Base-by-base conservation (phyloP, 768 basidiomycete species). In the Amanita exitialis region DNA sequence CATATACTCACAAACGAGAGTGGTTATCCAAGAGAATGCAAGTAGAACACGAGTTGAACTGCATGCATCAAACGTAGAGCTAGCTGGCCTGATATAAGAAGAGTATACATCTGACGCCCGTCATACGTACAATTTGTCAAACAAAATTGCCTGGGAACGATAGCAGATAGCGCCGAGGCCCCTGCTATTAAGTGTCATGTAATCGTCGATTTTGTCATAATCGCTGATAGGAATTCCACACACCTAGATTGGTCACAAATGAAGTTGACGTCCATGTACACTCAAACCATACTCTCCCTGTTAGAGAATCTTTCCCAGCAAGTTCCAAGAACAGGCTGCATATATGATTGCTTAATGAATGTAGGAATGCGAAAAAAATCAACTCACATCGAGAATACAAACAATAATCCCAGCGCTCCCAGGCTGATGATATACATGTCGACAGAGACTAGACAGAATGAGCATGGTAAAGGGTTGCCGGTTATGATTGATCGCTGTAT, bases 231-330 rank as follows among this genome's bases (percentile, higher is more conserved):
- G 30, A 37, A 37, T 32, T 44, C 25, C 43, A 62, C 75, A 34
- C 59, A 89, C 86, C 73, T 4, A 88, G 66, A 55, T 83, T 68
- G 65, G 86, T 63, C 10, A 75, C 37, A 61, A 77, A 81, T 57
- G 82, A 80, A 4, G 80, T 15, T 1, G 68, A 66, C 32, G 80
- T 65, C 85, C 84, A 88, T 20, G 64, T 43, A 56, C 75, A 76
- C 60, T 89, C 86, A 55, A 87, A 83, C 82, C 82, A 86, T 13
- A 87, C 78, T n/a, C 72, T 74, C 20, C 75, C 74, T 18, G 79
- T 72, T 39, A 83, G 61, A 6, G 76, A 64, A 61, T 75, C 66
- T 53, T 66, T 70, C 16, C 72, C 71, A 20, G 76, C 58, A 32
- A 86, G 62, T 62, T 87, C 84, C 35, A 78, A 61, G 54, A 83